phyloP scores from a whole-genome alignment of 768 basidiomycete genomes.

The Kwoniella sp. region DNA sequence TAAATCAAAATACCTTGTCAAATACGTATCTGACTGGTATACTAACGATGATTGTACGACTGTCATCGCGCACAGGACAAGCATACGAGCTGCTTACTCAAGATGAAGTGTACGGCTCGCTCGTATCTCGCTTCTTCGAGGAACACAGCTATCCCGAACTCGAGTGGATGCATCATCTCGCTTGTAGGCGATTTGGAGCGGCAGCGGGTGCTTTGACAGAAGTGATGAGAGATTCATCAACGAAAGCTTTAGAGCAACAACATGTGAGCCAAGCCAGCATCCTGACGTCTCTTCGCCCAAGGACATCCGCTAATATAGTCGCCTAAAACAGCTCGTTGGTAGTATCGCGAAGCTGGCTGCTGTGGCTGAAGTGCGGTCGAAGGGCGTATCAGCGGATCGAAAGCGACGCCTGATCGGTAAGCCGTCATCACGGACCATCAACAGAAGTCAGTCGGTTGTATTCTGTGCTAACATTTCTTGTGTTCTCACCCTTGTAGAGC shows the following conservation, averaged over 20 bases:
- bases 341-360: constrained; percentile 86
- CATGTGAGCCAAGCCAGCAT: constrained; percentile 72
- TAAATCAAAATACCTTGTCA: no score
- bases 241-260: constrained; percentile 67
- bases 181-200: constrained; percentile 65
- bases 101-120: constrained; percentile 64
- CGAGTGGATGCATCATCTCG: constrained; percentile 85
- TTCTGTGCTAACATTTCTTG: neutral
- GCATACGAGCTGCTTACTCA: constrained; percentile 78
- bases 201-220: constrained; percentile 67
- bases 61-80: constrained; percentile 63
- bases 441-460: neutral
- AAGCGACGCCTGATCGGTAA: constrained; percentile 30
- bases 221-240: constrained; percentile 62
- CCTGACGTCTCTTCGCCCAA: neutral
- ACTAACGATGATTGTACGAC: neutral
- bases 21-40: no score
- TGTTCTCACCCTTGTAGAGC: constrained; percentile 61
- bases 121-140: constrained; percentile 74
- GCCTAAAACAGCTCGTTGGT: constrained; percentile 71
- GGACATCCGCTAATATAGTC: neutral
- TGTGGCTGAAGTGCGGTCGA: constrained; percentile 65
- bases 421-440: neutral
- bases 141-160: constrained; percentile 61
- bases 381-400: constrained; percentile 38